Conservation (phyloP, 192 early-diverging fungal species). For the Coemansia sp. region DNA sequence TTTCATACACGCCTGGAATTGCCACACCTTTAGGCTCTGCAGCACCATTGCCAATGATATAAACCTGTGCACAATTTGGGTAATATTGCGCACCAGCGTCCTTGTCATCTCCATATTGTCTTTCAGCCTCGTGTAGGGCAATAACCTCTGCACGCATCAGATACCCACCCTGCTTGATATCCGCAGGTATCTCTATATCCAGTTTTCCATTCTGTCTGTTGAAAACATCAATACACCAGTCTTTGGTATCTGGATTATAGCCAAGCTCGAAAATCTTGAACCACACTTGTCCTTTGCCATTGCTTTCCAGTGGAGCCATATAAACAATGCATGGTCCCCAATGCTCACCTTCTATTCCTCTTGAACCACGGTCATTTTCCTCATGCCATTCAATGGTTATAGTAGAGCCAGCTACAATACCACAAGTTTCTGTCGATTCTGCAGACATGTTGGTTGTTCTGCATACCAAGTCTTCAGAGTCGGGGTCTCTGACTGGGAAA, state of each 20-base stretch:
- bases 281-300: conserved; percentile 26
- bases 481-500: conserved; percentile 18
- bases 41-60: conserved; percentile 13
- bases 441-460: conserved; percentile 3
- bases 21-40: conserved; percentile 6
- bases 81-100: conserved; percentile 15
- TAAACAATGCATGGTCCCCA: conserved; percentile 31
- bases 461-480: conserved; percentile 16
- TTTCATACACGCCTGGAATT: conserved; percentile 28
- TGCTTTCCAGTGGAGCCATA: conserved; percentile 17
- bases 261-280: conserved; percentile 37
- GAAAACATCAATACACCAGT: conserved; percentile 31
- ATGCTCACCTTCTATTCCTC: conserved; percentile 10
- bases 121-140: conserved; percentile 21
- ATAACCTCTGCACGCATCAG: conserved; percentile 24
- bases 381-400: conserved; percentile 22
- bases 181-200: conserved; percentile 20
- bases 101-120: neutral
- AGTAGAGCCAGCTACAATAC: conserved; percentile 18
- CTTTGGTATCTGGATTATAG: conserved; percentile 14
- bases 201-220: conserved; percentile 25
- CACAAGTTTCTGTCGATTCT: neutral
- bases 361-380: neutral
- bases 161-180: conserved; percentile 20
- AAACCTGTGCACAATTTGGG: conserved; percentile 13